Evolutionary conservation across 441 rosid species (phyloP).

Genomic region (Hura crepitans): DNA sequence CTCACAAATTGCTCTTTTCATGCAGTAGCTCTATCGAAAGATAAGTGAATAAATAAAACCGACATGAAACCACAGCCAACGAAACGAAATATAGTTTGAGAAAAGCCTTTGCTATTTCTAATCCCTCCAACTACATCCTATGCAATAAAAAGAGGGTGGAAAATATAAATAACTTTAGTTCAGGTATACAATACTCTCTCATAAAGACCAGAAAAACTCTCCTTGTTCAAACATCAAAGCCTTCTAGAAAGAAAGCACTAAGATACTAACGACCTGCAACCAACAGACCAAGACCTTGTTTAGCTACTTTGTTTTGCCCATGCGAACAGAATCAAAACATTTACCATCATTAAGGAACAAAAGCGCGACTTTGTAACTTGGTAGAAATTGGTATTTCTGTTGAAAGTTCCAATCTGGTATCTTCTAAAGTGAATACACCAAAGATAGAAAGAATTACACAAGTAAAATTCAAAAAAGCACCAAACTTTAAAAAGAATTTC

Average conservation of each 20-base stretch:
- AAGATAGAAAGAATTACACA: not conserved
- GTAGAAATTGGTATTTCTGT: not conserved
- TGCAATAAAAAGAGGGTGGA: no score
- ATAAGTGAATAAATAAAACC: no score
- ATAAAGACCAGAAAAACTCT: not conserved
- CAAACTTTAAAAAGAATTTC: not conserved
- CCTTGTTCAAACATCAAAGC: not conserved
- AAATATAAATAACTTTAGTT: no score
- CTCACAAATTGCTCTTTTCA: not conserved
- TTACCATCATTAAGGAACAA: not conserved
- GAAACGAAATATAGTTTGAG: no score
- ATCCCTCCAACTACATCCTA: no score
- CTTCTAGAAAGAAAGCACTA: not conserved
- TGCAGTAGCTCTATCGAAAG: no score
- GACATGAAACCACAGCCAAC: no score
- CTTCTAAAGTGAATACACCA: not conserved
- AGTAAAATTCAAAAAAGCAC: not conserved
- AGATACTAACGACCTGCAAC: not conserved
- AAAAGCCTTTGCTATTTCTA: no score
- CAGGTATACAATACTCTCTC: not conserved
- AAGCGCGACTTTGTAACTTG: not conserved
- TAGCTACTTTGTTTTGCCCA: not conserved
- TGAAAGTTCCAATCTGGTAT: not conserved
- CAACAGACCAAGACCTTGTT: not conserved
- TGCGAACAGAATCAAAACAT: not conserved